These are phyloP conservation scores for Trichoderma harzianum DNA, from an alignment of 2,329 filamentous ascomycete genomes.

Conservation along the genomic window DNA sequence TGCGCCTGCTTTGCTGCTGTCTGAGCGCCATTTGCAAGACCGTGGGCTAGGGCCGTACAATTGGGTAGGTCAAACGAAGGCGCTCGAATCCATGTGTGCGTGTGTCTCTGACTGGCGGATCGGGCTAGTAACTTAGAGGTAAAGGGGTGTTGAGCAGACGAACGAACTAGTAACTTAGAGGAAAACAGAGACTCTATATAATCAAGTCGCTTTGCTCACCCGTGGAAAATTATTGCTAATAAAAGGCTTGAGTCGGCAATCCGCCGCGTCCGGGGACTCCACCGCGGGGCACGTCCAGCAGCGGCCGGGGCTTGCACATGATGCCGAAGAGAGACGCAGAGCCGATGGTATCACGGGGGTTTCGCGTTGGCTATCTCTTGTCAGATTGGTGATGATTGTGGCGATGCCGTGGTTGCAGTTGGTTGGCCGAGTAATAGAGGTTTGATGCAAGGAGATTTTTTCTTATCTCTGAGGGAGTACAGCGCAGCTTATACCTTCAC, in stretches of 20 bases:
- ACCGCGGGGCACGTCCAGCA: slow-evolving; percentile 14
- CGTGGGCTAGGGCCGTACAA: slow-evolving; percentile 14
- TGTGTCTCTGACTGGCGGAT: slow-evolving; percentile 8
- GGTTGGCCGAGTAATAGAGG: not conserved
- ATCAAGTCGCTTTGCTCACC: slow-evolving; percentile 8
- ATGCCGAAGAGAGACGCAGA: not conserved
- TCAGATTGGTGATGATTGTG: not conserved
- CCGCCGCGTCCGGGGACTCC: slow-evolving; percentile 15
- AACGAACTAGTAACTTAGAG: slow-evolving; percentile 21
- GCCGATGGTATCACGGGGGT: not conserved
- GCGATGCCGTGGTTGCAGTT: not conserved
- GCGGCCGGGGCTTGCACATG: not conserved
- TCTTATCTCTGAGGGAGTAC: not conserved
- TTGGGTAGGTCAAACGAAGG: slow-evolving; percentile 13
- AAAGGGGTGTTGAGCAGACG: slow-evolving; percentile 17
- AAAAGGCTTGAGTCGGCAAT: slow-evolving; percentile 18
- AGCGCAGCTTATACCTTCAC: not conserved
- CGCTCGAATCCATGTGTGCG: slow-evolving; percentile 10
- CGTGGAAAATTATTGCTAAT: not conserved
- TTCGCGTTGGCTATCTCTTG: not conserved
- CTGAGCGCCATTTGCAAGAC: slow-evolving; percentile 3
- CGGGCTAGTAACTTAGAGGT: slow-evolving; percentile 22
- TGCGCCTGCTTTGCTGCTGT: slow-evolving; percentile 14
- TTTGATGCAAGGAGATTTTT: not conserved
- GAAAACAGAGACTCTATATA: slow-evolving; percentile 19